Conservation (phyloP, 768 basidiomycete genomes). For the Pleurotus eryngii region DNA sequence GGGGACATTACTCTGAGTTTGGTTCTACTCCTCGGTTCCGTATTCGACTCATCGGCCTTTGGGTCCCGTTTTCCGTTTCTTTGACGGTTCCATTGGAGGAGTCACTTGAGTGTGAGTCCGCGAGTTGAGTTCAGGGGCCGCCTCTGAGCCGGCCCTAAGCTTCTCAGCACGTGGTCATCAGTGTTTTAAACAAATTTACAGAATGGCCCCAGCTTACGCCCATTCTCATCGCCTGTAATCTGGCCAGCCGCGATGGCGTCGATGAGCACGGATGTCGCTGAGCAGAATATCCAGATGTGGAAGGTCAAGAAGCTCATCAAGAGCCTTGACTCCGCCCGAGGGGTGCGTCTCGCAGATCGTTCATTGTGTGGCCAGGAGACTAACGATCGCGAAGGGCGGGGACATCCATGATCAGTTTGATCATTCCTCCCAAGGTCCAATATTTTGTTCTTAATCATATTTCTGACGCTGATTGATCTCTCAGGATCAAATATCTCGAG, state of each 20-base stretch:
- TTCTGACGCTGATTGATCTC: background rate
- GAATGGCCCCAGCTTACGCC: conserved; percentile 22
- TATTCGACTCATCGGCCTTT: background rate
- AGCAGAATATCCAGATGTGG: conserved; percentile 98
- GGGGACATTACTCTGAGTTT: background rate
- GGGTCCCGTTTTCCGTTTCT: conserved; percentile 4
- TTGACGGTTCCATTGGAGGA: conserved; percentile 11
- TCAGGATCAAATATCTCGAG: conserved; percentile 91
- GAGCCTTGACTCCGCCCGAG: conserved; percentile 92
- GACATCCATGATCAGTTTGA: conserved; percentile 98
- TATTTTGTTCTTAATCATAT: conserved; percentile 9
- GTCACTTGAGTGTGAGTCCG: conserved; percentile 14
- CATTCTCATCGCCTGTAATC: background rate
- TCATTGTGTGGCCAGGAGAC: conserved; percentile 8
- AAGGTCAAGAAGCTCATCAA: conserved; percentile 99
- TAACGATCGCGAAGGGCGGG: conserved; percentile 69
- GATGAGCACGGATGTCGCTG: conserved; percentile 83
- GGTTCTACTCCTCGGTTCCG: background rate
- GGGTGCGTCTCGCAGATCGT: conserved; percentile 49
- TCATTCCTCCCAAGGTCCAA: conserved; percentile 87
- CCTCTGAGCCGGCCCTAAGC: too few relatives aligned
- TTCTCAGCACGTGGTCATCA: too few relatives aligned
- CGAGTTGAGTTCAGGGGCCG: conserved; percentile 13
- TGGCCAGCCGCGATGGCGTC: conserved; percentile 31
- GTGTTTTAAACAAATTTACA: background rate